A percentile compares a stretch with the other conserved stretches of the same genome.
Evolutionary conservation across 75 land plant species (phyloP).

Genomic region (Gnetum montanum): DNA sequence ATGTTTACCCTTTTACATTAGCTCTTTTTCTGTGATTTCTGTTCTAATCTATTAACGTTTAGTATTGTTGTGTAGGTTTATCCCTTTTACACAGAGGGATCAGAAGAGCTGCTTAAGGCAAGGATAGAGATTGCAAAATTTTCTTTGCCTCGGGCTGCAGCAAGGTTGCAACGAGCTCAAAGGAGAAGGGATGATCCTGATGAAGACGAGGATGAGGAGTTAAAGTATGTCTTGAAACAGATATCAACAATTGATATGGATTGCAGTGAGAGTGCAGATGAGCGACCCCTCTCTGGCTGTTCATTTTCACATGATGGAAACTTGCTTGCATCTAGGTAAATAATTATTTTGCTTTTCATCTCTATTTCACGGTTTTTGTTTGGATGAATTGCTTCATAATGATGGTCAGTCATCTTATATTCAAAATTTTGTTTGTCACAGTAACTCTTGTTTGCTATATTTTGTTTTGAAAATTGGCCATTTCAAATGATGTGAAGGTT

Average conservation of each 20-base stretch:
- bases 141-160: constrained; percentile 56
- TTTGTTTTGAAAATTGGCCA: too few species aligned
- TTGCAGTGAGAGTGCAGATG: constrained; percentile 96
- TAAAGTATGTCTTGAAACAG: constrained; percentile 48
- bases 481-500: too few species aligned
- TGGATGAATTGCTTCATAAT: too few species aligned
- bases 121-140: constrained; percentile 60
- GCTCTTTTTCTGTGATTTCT: too few species aligned
- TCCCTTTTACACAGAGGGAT: constrained; percentile 89
- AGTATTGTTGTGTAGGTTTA: too few species aligned
- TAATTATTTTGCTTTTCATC: too few species aligned
- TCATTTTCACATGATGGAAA: constrained; percentile 74
- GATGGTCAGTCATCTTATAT: too few species aligned
- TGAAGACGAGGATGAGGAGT: constrained; percentile 84
- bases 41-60: too few species aligned
- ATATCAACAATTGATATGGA: constrained; percentile 48
- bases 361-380: too few species aligned
- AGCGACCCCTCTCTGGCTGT: constrained; percentile 87
- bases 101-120: constrained; percentile 50
- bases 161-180: constrained; percentile 50
- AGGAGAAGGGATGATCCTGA: constrained; percentile 85
- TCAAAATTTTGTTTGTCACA: too few species aligned
- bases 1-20: too few species aligned
- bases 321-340: constrained; percentile 89
- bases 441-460: too few species aligned